These are phyloP conservation scores for Puccinia sorghi DNA, from an alignment of 1,284 basidiomycete genomes.

Conservation along the genomic window DNA sequence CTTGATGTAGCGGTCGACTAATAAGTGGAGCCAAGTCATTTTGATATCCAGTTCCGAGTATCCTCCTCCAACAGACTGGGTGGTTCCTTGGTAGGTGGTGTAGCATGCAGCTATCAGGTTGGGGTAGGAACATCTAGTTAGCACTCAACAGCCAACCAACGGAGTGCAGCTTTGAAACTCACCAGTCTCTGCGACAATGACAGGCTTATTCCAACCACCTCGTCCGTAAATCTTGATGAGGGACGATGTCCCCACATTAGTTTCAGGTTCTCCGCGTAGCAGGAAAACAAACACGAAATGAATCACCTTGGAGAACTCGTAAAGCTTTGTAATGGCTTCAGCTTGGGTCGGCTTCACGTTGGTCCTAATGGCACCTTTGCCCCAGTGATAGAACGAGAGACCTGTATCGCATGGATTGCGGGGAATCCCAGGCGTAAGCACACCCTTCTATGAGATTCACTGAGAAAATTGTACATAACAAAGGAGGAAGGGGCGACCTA, in stretches of 20 bases:
- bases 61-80: constrained; percentile 20
- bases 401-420: not conserved
- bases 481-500: not conserved
- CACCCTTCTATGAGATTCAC: not conserved
- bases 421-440: not conserved
- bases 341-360: not conserved
- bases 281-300: not conserved
- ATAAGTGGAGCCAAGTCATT: constrained; percentile 33
- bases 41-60: constrained; percentile 27
- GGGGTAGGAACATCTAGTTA: not conserved
- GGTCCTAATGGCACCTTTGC: not conserved
- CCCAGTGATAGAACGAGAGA: constrained; percentile 42
- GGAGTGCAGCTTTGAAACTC: not conserved
- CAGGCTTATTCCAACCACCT: constrained; percentile 18
- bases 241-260: not conserved
- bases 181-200: constrained; percentile 37
- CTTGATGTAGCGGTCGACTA: constrained; percentile 44
- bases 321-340: constrained; percentile 16
- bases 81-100: constrained; percentile 13
- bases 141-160: not conserved
- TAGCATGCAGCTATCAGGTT: constrained; percentile 23
- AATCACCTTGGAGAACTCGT: constrained; percentile 29
- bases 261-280: not conserved
- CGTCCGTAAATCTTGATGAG: constrained; percentile 26
- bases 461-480: too few species aligned